Conservation (phyloP, 2,329 filamentous ascomycete genomes). For the Alternaria sp. region DNA sequence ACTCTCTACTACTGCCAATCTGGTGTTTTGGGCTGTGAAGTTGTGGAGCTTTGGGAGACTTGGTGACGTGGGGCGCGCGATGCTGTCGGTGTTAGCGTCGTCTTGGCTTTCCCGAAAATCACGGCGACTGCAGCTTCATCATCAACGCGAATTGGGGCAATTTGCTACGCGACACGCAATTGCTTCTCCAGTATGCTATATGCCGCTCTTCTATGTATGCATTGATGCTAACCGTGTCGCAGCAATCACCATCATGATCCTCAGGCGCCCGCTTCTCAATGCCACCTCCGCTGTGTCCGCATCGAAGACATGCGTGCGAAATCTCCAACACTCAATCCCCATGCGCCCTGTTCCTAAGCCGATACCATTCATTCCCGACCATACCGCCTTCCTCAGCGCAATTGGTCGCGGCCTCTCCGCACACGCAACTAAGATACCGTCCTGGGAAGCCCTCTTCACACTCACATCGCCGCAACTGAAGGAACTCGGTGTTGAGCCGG, state of each 20-base stretch:
- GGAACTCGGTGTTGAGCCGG: conserved; percentile 83
- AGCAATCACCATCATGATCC: conserved; percentile 44
- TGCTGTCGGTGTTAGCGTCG: conserved; percentile 21
- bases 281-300: conserved; percentile 36
- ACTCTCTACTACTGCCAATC: conserved; percentile 82
- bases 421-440: conserved; percentile 85
- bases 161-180: conserved; percentile 4
- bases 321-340: conserved; percentile 53
- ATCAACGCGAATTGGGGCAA: conserved; percentile 8
- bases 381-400: conserved; percentile 83
- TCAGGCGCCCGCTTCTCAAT: conserved; percentile 47
- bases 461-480: conserved; percentile 79
- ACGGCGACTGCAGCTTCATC: conserved; percentile 23
- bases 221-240: background rate
- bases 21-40: conserved; percentile 12
- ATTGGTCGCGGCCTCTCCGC: conserved; percentile 87
- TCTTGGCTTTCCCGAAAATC: conserved; percentile 49
- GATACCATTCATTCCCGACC: conserved; percentile 86
- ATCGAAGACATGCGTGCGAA: conserved; percentile 45
- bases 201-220: background rate
- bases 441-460: conserved; percentile 90
- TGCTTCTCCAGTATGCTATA: background rate
- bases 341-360: conserved; percentile 68
- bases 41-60: conserved; percentile 15
- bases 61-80: conserved; percentile 20